Conservation (phyloP, 23 red algal species). For the Chondrus crispus region DNA sequence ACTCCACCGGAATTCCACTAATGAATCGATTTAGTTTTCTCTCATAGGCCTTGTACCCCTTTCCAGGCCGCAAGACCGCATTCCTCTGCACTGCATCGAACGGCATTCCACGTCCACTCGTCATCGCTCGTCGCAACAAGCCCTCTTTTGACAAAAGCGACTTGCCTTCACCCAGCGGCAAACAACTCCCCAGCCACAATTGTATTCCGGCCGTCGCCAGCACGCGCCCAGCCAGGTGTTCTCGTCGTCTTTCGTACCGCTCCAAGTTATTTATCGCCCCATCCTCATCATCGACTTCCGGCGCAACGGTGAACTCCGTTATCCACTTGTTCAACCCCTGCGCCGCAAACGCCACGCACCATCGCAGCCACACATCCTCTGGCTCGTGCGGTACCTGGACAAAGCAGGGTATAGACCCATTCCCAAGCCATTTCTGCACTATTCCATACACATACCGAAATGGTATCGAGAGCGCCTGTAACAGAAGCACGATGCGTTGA, state of each 20-base stretch:
- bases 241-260: too few species aligned
- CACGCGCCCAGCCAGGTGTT: not conserved
- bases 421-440: too few species aligned
- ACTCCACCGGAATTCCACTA: not conserved
- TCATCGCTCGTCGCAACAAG: not conserved
- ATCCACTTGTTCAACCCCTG: conserved; percentile 18
- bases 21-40: not conserved
- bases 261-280: too few species aligned
- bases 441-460: too few species aligned
- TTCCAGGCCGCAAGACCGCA: too few species aligned
- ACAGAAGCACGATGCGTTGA: too few species aligned
- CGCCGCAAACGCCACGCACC: conserved; percentile 12
- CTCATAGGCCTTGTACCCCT: not conserved
- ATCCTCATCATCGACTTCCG: too few species aligned
- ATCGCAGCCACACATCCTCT: conserved; percentile 21
- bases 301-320: too few species aligned
- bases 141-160: conserved; percentile 5
- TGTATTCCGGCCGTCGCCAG: not conserved
- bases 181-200: too few species aligned
- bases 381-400: not conserved
- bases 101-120: not conserved
- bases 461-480: too few species aligned
- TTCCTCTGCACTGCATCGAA: too few species aligned
- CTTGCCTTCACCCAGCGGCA: not conserved
- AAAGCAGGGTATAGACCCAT: not conserved